These are phyloP conservation scores for Fraxinus anomala DNA, from an alignment of 257 asterid genomes.

Conservation along the genomic window DNA sequence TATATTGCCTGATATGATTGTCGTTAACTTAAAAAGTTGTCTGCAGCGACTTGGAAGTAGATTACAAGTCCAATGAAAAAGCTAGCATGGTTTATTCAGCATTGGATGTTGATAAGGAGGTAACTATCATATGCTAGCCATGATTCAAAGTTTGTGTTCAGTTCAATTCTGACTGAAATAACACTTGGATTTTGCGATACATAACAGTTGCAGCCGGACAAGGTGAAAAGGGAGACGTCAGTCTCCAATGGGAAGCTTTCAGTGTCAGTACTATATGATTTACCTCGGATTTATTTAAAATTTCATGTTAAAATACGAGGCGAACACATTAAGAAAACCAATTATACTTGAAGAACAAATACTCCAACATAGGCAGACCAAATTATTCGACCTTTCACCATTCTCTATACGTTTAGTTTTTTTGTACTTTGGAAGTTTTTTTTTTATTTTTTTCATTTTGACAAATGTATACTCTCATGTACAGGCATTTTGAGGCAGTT, in stretches of 20 bases:
- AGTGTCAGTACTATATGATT: conserved; percentile 50
- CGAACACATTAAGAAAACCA: too few species aligned
- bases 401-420: not conserved
- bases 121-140: conserved; percentile 26
- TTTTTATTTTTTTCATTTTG: not conserved
- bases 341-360: not conserved
- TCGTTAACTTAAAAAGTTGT: conserved; percentile 9
- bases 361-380: not conserved
- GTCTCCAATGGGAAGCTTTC: conserved; percentile 69
- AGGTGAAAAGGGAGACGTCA: conserved; percentile 73
- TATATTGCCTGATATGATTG: not conserved
- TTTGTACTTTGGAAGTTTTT: not conserved
- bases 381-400: not conserved
- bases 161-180: conserved; percentile 8
- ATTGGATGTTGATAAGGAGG: conserved; percentile 87
- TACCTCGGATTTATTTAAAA: not conserved
- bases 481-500: conserved; percentile 75
- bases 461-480: not conserved
- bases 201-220: conserved; percentile 90
- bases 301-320: not conserved
- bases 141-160: conserved; percentile 5
- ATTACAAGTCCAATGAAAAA: conserved; percentile 62
- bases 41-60: conserved; percentile 80
- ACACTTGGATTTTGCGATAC: conserved; percentile 16
- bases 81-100: conserved; percentile 68